Conservation (phyloP, 495 filamentous ascomycete species). For the Penicillium atrosanguineum region DNA sequence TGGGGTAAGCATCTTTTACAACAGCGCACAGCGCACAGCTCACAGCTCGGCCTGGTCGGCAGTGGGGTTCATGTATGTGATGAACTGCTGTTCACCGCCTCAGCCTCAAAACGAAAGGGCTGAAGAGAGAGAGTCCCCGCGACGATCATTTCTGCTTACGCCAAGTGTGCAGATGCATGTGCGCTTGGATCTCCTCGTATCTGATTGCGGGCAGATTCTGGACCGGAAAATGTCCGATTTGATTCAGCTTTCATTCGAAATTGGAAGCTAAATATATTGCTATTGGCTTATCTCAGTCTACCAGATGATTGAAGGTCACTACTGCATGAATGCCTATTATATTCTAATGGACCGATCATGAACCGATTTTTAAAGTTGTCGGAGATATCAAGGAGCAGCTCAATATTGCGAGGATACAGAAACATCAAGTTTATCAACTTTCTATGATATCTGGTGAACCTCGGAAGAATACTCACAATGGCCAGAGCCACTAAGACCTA, state of each 20-base stretch:
- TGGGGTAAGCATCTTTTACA: constrained; percentile 6
- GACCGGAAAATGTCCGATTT: no score
- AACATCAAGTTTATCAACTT: neutral
- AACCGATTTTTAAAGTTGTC: no score
- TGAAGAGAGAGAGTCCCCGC: neutral
- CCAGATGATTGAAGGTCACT: no score
- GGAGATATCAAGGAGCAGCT: no score
- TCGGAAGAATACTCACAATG: neutral
- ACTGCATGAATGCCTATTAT: no score
- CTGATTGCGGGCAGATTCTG: no score
- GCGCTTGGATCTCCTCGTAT: no score
- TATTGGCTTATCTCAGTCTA: no score
- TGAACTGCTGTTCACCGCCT: neutral
- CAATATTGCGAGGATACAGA: neutral
- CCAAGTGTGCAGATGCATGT: no score
- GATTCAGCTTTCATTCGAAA: no score
- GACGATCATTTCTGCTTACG: neutral
- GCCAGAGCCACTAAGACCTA: constrained; percentile 3
- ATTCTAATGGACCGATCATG: no score
- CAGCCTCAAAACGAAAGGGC: neutral
- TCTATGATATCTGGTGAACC: neutral
- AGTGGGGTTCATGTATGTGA: neutral
- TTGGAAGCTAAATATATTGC: no score
- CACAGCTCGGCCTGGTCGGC: neutral
- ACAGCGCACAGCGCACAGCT: neutral